Conservation (phyloP, 192 early-diverging fungal species). For the Mortierella claussenii region DNA sequence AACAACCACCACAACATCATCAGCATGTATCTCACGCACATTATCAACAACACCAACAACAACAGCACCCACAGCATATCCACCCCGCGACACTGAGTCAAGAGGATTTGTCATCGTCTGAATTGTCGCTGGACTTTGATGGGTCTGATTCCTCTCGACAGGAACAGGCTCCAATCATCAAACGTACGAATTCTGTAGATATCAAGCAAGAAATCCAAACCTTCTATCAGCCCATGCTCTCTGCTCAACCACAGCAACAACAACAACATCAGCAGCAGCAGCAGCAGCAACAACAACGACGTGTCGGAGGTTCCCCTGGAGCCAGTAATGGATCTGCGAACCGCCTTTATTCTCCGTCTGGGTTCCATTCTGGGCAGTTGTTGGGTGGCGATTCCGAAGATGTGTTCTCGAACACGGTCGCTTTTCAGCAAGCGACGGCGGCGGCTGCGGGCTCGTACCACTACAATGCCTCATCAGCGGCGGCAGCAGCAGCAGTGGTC, state of each 20-base stretch:
- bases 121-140: slow-evolving; percentile 27
- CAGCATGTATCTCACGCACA: slow-evolving; percentile 14
- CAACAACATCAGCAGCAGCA: background rate
- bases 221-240: slow-evolving; percentile 30
- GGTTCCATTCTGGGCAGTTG: slow-evolving; percentile 19
- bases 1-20: slow-evolving; percentile 14
- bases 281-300: slow-evolving; percentile 1
- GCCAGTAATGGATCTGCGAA: background rate
- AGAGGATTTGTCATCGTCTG: slow-evolving; percentile 20
- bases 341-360: slow-evolving; percentile 8
- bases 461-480: slow-evolving; percentile 6
- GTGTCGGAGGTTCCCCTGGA: slow-evolving; percentile 21
- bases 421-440: background rate
- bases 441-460: slow-evolving; percentile 10
- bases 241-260: slow-evolving; percentile 18
- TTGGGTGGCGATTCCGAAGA: slow-evolving; percentile 24
- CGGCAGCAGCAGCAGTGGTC: background rate
- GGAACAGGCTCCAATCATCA: slow-evolving; percentile 6
- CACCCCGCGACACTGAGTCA: background rate
- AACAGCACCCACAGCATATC: slow-evolving; percentile 19
- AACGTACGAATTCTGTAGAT: slow-evolving; percentile 29
- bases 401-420: slow-evolving; percentile 14
- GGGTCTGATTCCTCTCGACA: slow-evolving; percentile 10
- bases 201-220: slow-evolving; percentile 41
- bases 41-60: slow-evolving; percentile 16